Base-by-base conservation (phyloP, 225 moss, liverwort and hornwort genomes). In the Thuidium tamariscinum region DNA sequence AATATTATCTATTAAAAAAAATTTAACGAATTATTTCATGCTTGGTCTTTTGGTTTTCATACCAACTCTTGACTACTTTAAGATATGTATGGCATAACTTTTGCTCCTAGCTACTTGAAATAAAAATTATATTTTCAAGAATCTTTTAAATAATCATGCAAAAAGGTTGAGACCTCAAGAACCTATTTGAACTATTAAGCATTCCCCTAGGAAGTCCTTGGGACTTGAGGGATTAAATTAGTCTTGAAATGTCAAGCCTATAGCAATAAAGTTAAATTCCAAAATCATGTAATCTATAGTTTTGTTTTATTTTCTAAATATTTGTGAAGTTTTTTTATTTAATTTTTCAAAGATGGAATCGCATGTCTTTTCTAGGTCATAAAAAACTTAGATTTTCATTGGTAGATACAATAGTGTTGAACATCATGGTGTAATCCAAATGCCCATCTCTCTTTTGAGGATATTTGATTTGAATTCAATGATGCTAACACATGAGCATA, bases 151-250 rank as follows among this genome's bases (percentile, higher is more conserved):
- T 20, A 23, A 68, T 68, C 5, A 23, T 68, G 11, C 68, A 13
- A 22, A 39, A 39, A 39, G 7, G 7, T 12, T 23, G 39, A 39
- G 68, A 68, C 23, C 1, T 22, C 6, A 68, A 4, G 13, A 11
- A 3, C 12, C 7, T 67, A 2, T 6, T 8, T 12, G 5, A 20
- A 7, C 37, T 67, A 37, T 67, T 2, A 22, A 12, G 12, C 22
- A 10, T 22, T 66, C 1, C 1, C 37, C 2, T 1, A 22, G 12
- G 3, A 7, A 2, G 37, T 3, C 7, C 37, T 37, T 37, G 37
- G 22, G 6, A 37, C 29, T 37, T 22, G 12, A 21, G 21, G 2
- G 22, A 3, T 37, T 37, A 9, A 46, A 41, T 30, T 48, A 30
- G 13, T 25, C 23, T 25, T 69, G 39, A 69, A 41, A 69, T 23